Evolutionary conservation across 257 asterid genomes (phyloP).

Genomic region (Misopates orontium): DNA sequence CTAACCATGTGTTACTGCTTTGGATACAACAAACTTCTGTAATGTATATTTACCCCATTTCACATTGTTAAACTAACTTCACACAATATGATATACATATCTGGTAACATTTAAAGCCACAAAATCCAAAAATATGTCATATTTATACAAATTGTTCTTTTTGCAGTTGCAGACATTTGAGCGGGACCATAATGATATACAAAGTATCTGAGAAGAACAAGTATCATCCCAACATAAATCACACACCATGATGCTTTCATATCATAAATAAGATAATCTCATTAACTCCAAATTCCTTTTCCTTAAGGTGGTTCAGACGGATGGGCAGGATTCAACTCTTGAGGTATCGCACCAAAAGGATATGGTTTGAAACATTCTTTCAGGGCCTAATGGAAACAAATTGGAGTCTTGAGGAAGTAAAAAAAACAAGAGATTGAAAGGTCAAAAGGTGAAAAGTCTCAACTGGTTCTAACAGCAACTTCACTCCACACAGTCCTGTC

Average conservation of each 20-base stretch:
- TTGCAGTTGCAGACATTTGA: neutral
- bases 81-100: no score
- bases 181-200: neutral
- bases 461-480: no score
- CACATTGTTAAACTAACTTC: no score
- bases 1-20: no score
- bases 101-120: neutral
- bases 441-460: no score
- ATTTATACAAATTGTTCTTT: neutral
- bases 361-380: neutral
- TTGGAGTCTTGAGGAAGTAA: neutral
- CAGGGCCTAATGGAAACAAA: neutral
- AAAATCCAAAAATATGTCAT: neutral
- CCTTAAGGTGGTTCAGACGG: neutral
- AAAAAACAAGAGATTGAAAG: no score
- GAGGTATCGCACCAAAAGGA: no score
- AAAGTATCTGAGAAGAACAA: neutral
- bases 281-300: neutral
- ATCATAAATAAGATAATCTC: neutral
- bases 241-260: neutral
- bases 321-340: no score
- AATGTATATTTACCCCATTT: conserved; percentile 8
- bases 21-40: neutral
- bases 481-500: no score
- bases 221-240: no score